A percentile compares a stretch with the other conserved stretches of the same genome.
phyloP scores from a whole-genome alignment of 352 stramenopile species.

The Phytopythium cucurbitacearum region DNA sequence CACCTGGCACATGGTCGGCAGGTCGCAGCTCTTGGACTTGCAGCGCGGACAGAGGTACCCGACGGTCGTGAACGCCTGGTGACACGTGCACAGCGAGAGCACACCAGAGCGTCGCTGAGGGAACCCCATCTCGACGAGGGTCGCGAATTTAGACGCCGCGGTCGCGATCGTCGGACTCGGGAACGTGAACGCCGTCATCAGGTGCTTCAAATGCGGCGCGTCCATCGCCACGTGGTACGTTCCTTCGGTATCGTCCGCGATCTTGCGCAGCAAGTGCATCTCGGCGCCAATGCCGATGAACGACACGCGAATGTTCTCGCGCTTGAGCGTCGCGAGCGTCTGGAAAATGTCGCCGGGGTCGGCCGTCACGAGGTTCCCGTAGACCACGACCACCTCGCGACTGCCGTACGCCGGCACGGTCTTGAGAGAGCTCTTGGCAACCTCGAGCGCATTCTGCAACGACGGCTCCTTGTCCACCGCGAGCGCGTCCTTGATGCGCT shows the following conservation, averaged over 20 bases:
- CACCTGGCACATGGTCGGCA: constrained; percentile 95
- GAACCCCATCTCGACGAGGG: constrained; percentile 84
- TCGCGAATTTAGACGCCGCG: constrained; percentile 58
- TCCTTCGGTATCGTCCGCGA: constrained; percentile 90
- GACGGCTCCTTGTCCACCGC: constrained; percentile 85
- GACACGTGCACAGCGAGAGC: constrained; percentile 82
- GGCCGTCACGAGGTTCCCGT: constrained; percentile 93
- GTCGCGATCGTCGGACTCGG: constrained; percentile 88
- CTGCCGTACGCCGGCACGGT: constrained; percentile 86
- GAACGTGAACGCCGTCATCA: constrained; percentile 93
- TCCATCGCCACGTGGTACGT: constrained; percentile 94
- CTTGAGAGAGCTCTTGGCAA: constrained; percentile 89
- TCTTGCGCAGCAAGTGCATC: constrained; percentile 85
- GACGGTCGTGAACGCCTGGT: constrained; percentile 85
- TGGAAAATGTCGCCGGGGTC: constrained; percentile 96
- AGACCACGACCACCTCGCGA: constrained; percentile 92
- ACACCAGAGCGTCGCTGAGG: constrained; percentile 66
- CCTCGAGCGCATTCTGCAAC: constrained; percentile 89
- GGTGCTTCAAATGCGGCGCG: constrained; percentile 87
- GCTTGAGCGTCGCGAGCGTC: constrained; percentile 88
- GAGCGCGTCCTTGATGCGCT: constrained; percentile 60
- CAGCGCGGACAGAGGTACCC: constrained; percentile 94
- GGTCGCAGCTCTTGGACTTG: constrained; percentile 92
- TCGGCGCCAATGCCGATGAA: constrained; percentile 94
- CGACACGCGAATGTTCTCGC: constrained; percentile 89